Conservation (phyloP, 2,329 filamentous ascomycete species). For the Stagonosporopsis tanaceti region DNA sequence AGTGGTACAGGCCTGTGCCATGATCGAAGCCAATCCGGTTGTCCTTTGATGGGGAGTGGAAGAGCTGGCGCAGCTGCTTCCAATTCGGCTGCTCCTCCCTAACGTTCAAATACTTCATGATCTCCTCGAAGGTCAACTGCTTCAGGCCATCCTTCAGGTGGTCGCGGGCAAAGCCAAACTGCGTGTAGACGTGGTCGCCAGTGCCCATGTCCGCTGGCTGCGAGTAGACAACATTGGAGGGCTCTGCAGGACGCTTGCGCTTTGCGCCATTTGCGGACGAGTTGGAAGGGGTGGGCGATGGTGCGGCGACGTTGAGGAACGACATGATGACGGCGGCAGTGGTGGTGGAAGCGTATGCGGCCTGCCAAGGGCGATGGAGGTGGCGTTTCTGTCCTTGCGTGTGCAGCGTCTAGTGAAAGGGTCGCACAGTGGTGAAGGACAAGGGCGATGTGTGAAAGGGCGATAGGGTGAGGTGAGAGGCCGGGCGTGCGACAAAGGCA, state of each 20-base stretch:
- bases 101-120: constrained; percentile 82
- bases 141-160: constrained; percentile 64
- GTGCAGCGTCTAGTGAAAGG: constrained; percentile 46
- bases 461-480: background rate
- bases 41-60: constrained; percentile 65
- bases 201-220: constrained; percentile 79
- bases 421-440: constrained; percentile 33
- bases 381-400: constrained; percentile 7
- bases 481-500: constrained; percentile 13
- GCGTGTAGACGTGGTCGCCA: constrained; percentile 82
- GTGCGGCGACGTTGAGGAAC: constrained; percentile 51
- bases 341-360: constrained; percentile 10
- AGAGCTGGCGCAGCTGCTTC: constrained; percentile 68
- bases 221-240: constrained; percentile 70
- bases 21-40: constrained; percentile 68
- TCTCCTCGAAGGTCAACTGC: constrained; percentile 74
- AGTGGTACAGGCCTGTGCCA: constrained; percentile 75
- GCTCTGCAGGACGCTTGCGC: constrained; percentile 64
- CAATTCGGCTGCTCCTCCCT: constrained; percentile 66
- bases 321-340: constrained; percentile 39
- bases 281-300: constrained; percentile 65
- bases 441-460: background rate
- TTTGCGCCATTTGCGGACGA: constrained; percentile 54
- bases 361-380: background rate
- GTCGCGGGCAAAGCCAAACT: constrained; percentile 86